phyloP scores from a whole-genome alignment of 139 green algal species.

The Picochlorum sp. region DNA sequence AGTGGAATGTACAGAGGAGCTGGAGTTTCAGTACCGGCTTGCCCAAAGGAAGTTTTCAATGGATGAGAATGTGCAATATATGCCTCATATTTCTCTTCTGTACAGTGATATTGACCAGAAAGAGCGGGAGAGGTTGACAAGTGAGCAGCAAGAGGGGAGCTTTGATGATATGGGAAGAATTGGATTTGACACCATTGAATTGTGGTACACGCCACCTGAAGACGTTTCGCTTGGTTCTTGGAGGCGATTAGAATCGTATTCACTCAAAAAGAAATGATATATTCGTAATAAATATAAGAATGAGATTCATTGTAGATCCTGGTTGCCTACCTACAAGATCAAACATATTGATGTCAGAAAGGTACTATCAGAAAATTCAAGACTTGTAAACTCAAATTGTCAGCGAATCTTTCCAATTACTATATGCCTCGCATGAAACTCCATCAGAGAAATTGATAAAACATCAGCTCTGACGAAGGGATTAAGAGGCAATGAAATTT shows the following conservation, averaged over 20 bases:
- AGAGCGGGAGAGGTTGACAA: conserved; percentile 7
- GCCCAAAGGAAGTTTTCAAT: conserved; percentile 7
- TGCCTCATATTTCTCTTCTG: conserved; percentile 40
- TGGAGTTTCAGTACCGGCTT: conserved; percentile 8
- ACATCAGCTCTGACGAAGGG: conserved; percentile 1
- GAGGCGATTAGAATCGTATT: not conserved
- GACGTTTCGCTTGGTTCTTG: conserved; percentile 11
- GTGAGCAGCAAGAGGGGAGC: not conserved
- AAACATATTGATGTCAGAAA: not conserved
- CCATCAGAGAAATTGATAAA: not conserved
- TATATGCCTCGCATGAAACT: conserved; percentile 5
- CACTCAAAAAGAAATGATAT: not conserved
- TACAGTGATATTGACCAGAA: conserved; percentile 26
- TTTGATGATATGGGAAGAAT: conserved; percentile 9
- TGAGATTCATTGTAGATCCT: not conserved
- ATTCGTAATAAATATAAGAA: too few relatives aligned
- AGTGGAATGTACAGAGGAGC: not conserved
- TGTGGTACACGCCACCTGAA: conserved; percentile 10
- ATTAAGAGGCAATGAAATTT: not conserved
- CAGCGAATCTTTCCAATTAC: conserved; percentile 8
- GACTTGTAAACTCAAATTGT: not conserved
- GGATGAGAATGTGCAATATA: conserved; percentile 21
- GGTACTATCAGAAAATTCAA: conserved; percentile 4
- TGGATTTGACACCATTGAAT: conserved; percentile 12
- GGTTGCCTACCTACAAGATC: too few relatives aligned